A percentile compares a stretch with the other conserved stretches of the same genome.
Conservation (phyloP, 2,329 filamentous ascomycete genomes). For the Sordariomycetes sp. region DNA sequence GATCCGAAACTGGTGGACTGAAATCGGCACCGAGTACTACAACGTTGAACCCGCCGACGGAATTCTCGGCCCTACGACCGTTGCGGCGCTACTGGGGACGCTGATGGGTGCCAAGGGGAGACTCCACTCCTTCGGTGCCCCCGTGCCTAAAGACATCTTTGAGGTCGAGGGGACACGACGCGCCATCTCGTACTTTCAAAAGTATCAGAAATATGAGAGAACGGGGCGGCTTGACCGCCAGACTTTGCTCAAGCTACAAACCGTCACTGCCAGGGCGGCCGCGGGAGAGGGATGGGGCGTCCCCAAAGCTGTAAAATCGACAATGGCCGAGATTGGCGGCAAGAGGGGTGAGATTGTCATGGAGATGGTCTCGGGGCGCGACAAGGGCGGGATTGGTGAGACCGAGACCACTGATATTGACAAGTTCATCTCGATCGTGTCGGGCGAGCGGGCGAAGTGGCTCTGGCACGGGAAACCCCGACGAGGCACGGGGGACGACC, state of each 20-base stretch:
- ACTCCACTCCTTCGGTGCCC: constrained; percentile 70
- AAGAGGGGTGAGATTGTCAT: constrained; percentile 91
- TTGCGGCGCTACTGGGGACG: constrained; percentile 75
- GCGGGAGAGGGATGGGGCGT: constrained; percentile 83
- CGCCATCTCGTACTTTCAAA: constrained; percentile 81
- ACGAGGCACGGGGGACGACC: constrained; percentile 38
- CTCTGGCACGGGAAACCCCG: constrained; percentile 85
- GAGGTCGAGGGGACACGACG: constrained; percentile 72
- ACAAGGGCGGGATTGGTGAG: constrained; percentile 82
- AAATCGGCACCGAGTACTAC: constrained; percentile 84
- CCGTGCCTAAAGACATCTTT: constrained; percentile 83
- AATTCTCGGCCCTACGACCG: constrained; percentile 81
- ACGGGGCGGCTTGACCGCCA: constrained; percentile 71
- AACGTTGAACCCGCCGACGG: constrained; percentile 88
- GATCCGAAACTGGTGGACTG: constrained; percentile 90
- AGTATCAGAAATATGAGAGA: constrained; percentile 66
- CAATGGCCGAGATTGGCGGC: constrained; percentile 82
- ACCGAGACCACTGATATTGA: constrained; percentile 88
- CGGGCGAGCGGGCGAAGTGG: constrained; percentile 81
- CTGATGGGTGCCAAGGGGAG: constrained; percentile 84
- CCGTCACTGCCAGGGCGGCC: constrained; percentile 78
- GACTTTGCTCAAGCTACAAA: constrained; percentile 70
- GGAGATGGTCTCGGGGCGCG: constrained; percentile 79
- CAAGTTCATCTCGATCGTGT: constrained; percentile 62
- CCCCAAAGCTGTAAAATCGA: constrained; percentile 89